Evolutionary conservation across 2,329 filamentous ascomycete species (phyloP), one percentile per base, ranked within the genome.

Genomic region (Diaporthe citri): DNA sequence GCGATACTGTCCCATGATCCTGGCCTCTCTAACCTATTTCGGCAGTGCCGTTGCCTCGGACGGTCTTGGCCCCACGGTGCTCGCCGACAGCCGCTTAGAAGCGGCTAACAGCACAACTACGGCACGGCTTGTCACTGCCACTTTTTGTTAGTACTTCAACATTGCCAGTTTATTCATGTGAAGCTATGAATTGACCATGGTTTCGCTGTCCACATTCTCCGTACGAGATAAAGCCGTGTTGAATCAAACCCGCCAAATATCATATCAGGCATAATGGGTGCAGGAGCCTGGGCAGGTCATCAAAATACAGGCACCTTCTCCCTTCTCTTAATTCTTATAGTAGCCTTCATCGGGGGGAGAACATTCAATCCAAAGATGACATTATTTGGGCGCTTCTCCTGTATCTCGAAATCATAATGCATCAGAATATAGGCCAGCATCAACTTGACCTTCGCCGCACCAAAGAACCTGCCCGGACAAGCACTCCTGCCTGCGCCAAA

Each of bases 1-100:
- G 72, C 55, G 59, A 57, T 36, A 39, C 51, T 43, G 48, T 66
- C 73, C 69, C 73, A 75, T 75, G 69, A 75, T 57, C 72, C 51
- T 28, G 20, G 48, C 20, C 20, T 34, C 51, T 28, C 73, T 75
- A 75, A 59, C 73, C 73, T 46, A 20, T 66, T 75, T 28, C 15
- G 73, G 48, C n/a, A 67, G 46, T 51, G 56, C 39, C 52, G 41
- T 52, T 28, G 8, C 64, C 15, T 69, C 64, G 64, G 48, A 69
- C 64, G 64, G 48, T 69, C 64, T 69, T 69, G 64, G 64, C 64
- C 64, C n/a, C 48, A 55, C 64, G 64, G 64, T 69, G 48, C 64
- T 69, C 64, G 64, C 64, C 64, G 64, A 69, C 48, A 36, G 46
- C 64, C 64, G 64, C n/a, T 28, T 9, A 15, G 48, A 13, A 28